Percentiles rank a stretch among this genome's conserved stretches.
These are phyloP conservation scores for Butyriboletus loyo DNA, from an alignment of 768 basidiomycete species.

Conservation along the genomic window DNA sequence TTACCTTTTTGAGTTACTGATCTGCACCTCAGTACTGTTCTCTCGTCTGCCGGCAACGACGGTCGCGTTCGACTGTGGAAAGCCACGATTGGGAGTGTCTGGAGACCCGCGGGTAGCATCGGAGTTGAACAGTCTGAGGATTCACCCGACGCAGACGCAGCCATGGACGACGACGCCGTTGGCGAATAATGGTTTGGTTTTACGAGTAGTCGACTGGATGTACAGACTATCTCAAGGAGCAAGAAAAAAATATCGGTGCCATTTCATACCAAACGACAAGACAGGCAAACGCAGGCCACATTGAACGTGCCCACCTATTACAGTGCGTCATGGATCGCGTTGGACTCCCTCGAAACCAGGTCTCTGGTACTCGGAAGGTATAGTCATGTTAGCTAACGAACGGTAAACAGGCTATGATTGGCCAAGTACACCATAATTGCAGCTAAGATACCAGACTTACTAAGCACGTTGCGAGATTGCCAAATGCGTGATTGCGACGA, in stretches of 20 bases:
- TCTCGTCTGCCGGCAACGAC: conserved; percentile 83
- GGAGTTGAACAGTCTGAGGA: conserved; percentile 74
- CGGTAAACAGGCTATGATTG: too few relatives aligned
- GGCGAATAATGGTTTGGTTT: conserved; percentile 28
- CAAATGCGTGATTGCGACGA: too few relatives aligned
- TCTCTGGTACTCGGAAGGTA: not conserved
- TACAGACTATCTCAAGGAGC: not conserved
- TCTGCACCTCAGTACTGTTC: conserved; percentile 56
- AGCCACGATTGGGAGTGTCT: conserved; percentile 77
- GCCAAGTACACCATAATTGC: too few relatives aligned
- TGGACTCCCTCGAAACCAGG: not conserved
- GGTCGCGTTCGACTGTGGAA: conserved; percentile 84
- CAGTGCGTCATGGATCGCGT: not conserved
- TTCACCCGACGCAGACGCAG: conserved; percentile 39
- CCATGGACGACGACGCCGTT: conserved; percentile 42
- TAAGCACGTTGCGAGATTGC: too few relatives aligned
- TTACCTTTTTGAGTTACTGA: conserved; percentile 1
- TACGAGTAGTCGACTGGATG: not conserved
- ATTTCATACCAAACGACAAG: too few relatives aligned
- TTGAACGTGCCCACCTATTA: not conserved
- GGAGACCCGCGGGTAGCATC: conserved; percentile 79
- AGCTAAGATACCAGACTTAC: too few relatives aligned
- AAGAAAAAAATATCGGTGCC: not conserved
- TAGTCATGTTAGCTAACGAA: not conserved
- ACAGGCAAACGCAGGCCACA: not conserved